phyloP scores from a whole-genome alignment of 2,329 filamentous ascomycete genomes.

The Colletotrichum phormii region DNA sequence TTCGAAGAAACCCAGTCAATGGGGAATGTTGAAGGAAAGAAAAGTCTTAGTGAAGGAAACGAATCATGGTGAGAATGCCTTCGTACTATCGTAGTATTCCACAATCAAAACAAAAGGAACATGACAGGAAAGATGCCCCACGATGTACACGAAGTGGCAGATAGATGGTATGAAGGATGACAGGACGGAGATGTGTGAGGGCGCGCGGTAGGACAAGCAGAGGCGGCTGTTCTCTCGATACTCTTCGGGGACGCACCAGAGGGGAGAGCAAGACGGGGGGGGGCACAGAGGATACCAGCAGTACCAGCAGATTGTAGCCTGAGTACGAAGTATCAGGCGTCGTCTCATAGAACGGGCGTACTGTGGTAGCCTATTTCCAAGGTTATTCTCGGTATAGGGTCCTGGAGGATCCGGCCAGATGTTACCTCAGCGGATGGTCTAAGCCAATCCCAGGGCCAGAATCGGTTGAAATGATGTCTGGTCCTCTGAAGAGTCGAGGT shows the following conservation, averaged over 20 bases:
- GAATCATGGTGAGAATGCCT: constrained; percentile 34
- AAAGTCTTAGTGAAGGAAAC: constrained; percentile 44
- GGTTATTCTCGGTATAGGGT: background rate
- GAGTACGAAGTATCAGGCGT: background rate
- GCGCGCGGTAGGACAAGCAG: constrained; percentile 14
- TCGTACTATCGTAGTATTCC: constrained; percentile 39
- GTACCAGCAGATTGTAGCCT: background rate
- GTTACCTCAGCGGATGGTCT: background rate
- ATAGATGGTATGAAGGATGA: constrained; percentile 36
- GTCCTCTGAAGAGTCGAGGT: background rate
- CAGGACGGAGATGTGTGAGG: constrained; percentile 29
- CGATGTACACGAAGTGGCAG: constrained; percentile 34
- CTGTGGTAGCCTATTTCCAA: background rate
- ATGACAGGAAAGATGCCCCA: constrained; percentile 25
- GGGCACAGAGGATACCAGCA: background rate
- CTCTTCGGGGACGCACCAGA: constrained; percentile 21
- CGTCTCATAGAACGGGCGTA: background rate
- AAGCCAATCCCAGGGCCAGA: background rate
- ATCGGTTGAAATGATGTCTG: background rate
- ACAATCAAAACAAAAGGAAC: constrained; percentile 17
- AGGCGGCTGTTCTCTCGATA: constrained; percentile 10
- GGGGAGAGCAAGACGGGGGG: constrained; percentile 12
- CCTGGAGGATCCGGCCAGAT: background rate
- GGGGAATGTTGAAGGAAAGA: constrained; percentile 44
- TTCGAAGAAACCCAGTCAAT: constrained; percentile 59